phyloP scores from a whole-genome alignment of 164 flowering plant species.

The Warburgia ugandensis region DNA sequence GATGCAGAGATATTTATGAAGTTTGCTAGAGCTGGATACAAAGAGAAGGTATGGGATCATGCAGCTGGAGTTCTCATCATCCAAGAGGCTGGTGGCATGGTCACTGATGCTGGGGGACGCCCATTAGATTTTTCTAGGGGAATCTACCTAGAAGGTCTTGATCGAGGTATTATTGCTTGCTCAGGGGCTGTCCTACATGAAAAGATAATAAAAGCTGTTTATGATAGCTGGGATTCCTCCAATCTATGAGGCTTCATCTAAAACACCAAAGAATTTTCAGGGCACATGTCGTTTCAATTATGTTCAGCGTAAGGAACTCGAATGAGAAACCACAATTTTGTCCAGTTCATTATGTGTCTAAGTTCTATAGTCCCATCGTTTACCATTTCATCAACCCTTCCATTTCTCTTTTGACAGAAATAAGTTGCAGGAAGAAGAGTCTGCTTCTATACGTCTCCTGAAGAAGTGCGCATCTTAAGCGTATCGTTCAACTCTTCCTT shows the following conservation, averaged over 20 bases:
- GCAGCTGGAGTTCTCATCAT: conserved; percentile 85
- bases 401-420: too few species aligned
- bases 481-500: too few species aligned
- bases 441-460: too few species aligned
- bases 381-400: too few species aligned
- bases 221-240: conserved; percentile 93
- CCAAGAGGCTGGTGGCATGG: conserved; percentile 91
- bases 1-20: conserved; percentile 91
- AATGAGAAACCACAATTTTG: too few species aligned
- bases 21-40: conserved; percentile 84
- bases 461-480: too few species aligned
- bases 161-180: conserved; percentile 81
- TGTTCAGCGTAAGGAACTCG: too few species aligned
- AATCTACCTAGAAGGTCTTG: conserved; percentile 75
- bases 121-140: conserved; percentile 79
- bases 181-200: conserved; percentile 67
- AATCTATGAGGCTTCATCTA: conserved; percentile 43
- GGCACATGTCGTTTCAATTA: too few species aligned
- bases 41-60: conserved; percentile 98
- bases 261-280: too few species aligned
- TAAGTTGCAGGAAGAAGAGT: too few species aligned
- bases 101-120: conserved; percentile 80
- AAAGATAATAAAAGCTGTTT: conserved; percentile 63
- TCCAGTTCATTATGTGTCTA: too few species aligned
- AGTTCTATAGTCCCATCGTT: too few species aligned